Evolutionary conservation across 331 rosid genomes (phyloP).

Genomic region (Acacia concinna): DNA sequence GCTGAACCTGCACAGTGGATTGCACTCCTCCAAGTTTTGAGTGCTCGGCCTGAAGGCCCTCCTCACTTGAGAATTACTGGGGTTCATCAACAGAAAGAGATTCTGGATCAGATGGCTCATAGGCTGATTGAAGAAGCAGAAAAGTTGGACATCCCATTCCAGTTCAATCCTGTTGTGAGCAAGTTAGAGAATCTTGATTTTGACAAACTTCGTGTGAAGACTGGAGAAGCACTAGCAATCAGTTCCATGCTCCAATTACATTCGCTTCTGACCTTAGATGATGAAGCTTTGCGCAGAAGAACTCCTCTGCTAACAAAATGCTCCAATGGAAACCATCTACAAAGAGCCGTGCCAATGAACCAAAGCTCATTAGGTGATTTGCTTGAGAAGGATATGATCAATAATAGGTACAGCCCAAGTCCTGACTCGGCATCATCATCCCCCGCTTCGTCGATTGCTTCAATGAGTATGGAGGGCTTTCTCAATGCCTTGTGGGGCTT

Average conservation of each 20-base stretch:
- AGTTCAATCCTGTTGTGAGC: conserved; percentile 59
- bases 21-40: conserved; percentile 72
- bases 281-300: conserved; percentile 51
- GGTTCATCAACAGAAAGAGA: conserved; percentile 69
- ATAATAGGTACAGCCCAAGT: conserved; percentile 62
- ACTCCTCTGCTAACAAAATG: conserved; percentile 42
- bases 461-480: conserved; percentile 56
- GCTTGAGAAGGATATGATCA: conserved; percentile 61
- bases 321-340: conserved; percentile 51
- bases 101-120: conserved; percentile 72
- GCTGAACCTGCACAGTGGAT: conserved; percentile 82
- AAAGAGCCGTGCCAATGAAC: conserved; percentile 44
- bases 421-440: conserved; percentile 76
- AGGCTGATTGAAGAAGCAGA: conserved; percentile 69
- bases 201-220: conserved; percentile 64
- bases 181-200: conserved; percentile 54
- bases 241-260: conserved; percentile 61
- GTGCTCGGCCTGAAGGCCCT: conserved; percentile 79
- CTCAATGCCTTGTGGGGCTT: conserved; percentile 77
- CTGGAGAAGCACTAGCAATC: conserved; percentile 71
- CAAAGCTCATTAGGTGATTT: conserved; percentile 63
- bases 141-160: conserved; percentile 79
- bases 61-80: conserved; percentile 90
- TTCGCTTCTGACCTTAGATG: conserved; percentile 61
- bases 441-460: conserved; percentile 44